These are phyloP conservation scores for Kuraishia hungarica DNA, from an alignment of 805 yeast species.

Conservation along the genomic window DNA sequence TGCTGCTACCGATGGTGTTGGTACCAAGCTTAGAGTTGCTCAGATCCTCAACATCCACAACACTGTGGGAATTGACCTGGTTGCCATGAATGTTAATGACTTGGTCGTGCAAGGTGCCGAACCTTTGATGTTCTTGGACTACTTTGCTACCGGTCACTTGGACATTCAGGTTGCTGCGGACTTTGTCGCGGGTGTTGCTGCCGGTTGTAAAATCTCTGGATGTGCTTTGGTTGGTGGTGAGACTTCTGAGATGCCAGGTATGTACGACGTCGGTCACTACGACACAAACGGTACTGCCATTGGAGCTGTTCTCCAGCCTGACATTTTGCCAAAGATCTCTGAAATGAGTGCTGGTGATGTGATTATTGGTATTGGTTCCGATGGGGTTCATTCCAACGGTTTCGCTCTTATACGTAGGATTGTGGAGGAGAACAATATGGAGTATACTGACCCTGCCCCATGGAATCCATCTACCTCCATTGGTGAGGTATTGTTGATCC, in stretches of 20 bases:
- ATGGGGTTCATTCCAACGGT: slow-evolving; percentile 96
- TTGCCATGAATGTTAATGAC: slow-evolving; percentile 98
- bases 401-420: slow-evolving; percentile 91
- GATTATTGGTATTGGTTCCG: slow-evolving; percentile 78
- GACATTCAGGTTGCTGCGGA: slow-evolving; percentile 78
- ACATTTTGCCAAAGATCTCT: slow-evolving; percentile 63
- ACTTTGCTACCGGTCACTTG: slow-evolving; percentile 90
- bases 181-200: slow-evolving; percentile 92
- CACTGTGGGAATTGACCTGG: slow-evolving; percentile 98
- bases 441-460: slow-evolving; percentile 74
- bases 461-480: slow-evolving; percentile 68
- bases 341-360: slow-evolving; percentile 75
- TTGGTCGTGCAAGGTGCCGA: slow-evolving; percentile 98
- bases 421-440: slow-evolving; percentile 64
- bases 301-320: slow-evolving; percentile 80
- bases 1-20: slow-evolving; percentile 99
- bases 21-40: slow-evolving; percentile 92
- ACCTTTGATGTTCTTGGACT: slow-evolving; percentile 90
- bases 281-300: slow-evolving; percentile 98
- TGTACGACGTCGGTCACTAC: slow-evolving; percentile 91
- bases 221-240: slow-evolving; percentile 99
- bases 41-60: slow-evolving; percentile 82
- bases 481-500: slow-evolving; percentile 80
- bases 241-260: slow-evolving; percentile 99
- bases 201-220: slow-evolving; percentile 90